Percentiles rank a stretch among this genome's conserved stretches.
Conservation (phyloP, 2,329 filamentous ascomycete genomes). For the Trichoderma atrobrunneum region DNA sequence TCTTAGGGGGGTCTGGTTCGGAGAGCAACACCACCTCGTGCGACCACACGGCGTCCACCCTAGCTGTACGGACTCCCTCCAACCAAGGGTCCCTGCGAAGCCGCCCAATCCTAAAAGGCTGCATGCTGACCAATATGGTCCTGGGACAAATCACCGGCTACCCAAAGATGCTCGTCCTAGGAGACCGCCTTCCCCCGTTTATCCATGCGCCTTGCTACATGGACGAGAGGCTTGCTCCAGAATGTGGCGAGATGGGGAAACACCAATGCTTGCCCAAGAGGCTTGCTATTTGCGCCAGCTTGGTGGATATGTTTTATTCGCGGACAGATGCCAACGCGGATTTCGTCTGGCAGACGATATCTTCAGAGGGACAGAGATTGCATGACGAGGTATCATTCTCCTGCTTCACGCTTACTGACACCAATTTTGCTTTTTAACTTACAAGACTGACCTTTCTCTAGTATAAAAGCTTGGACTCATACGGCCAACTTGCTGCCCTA, state of each 20-base stretch:
- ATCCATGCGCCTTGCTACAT: conserved; percentile 10
- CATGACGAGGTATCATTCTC: neutral
- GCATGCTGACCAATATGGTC: conserved; percentile 4
- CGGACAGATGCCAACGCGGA: neutral
- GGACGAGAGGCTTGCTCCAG: neutral
- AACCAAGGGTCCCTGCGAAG: neutral
- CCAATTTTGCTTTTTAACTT: neutral
- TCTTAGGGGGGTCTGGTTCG: neutral
- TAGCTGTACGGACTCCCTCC: neutral
- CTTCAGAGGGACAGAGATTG: conserved; percentile 6
- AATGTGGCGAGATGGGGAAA: conserved; percentile 4
- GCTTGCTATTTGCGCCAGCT: conserved; percentile 4
- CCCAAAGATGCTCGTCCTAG: conserved; percentile 9
- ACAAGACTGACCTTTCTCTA: neutral
- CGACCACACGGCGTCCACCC: neutral
- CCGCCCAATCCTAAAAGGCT: conserved; percentile 5
- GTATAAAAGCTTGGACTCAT: neutral
- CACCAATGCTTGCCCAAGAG: conserved; percentile 11
- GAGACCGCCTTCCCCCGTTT: neutral
- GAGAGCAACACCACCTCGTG: neutral
- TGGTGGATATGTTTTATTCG: conserved; percentile 7
- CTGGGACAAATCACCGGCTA: conserved; percentile 3
- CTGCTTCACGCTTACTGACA: too few relatives aligned
- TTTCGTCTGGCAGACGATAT: conserved; percentile 3
- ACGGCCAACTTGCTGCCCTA: neutral